Base-by-base conservation (phyloP, 305 asterid genomes). In the Fraxinus albicans region DNA sequence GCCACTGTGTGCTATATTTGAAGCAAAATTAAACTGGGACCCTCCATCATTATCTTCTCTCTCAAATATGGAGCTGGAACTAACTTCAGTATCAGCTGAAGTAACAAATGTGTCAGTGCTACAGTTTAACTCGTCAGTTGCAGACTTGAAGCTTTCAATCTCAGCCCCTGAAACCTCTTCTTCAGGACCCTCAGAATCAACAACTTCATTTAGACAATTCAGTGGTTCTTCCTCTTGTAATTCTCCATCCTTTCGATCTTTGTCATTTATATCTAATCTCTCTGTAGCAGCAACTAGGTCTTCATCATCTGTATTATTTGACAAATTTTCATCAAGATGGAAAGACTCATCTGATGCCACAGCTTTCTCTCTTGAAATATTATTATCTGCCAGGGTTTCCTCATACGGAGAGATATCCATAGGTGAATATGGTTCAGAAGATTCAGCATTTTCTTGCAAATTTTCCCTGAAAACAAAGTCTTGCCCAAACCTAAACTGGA, bases 331-430 rank as follows among this genome's bases (percentile, higher is more conserved):
- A 85, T 88, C 92, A 42, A 84, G 75, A 79, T 80, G 80, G 74
- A 67, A 84, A 76, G 90, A 86, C 77, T 90, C 95, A 77, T 93
- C 99, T 27, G 95, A 91, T 82, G 92, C 89, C 81, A 91, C 92
- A 27, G 98, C 93, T 81, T 94, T 87, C 89, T 90, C 97, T 84
- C 94, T 88, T 25, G 97, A 91, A 38, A 84, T 75, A 38, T 76
- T 74, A 82, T 69, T 80, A 84, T 87, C 90, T 38, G 88, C 94
- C 75, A 91, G 81, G 58, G 90, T 88, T 86, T 95, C 97, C 82
- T 88, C 93, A 77, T 90, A 96, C 1, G 99, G 98, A 85, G 99
- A 96, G 88, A 93, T 84, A 84, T 96, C 99, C 99, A 96, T 96
- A 44, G 98, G 98, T 19, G 99, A 96, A 88, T 93, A 95, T 34